phyloP scores from a whole-genome alignment of 345 rosid genomes.

The Gossypium turneri region DNA sequence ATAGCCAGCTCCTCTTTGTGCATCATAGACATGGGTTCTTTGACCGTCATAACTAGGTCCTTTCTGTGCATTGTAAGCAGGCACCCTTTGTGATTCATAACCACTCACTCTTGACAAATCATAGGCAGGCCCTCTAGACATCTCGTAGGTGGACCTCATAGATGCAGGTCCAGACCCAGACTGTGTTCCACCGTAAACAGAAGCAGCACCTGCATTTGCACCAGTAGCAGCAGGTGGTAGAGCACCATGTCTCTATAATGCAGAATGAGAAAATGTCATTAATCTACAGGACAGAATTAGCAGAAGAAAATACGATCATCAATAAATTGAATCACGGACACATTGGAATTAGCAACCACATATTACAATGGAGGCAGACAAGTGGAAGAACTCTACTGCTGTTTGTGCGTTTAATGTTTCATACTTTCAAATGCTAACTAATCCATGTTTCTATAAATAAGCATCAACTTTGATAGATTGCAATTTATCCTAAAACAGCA shows the following conservation, averaged over 20 bases:
- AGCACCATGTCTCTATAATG: conserved; percentile 43
- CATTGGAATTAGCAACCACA: background rate
- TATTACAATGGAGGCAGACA: background rate
- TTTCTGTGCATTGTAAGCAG: conserved; percentile 34
- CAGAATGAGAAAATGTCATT: conserved; percentile 14
- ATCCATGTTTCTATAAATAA: background rate
- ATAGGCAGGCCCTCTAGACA: conserved; percentile 34
- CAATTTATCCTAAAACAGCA: background rate
- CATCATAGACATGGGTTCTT: conserved; percentile 24
- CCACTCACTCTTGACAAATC: conserved; percentile 24
- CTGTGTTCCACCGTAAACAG: conserved; percentile 55
- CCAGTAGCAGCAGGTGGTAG: conserved; percentile 30
- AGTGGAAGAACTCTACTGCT: background rate
- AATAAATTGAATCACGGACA: background rate
- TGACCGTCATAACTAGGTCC: conserved; percentile 39
- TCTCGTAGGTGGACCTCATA: conserved; percentile 39
- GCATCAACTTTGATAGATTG: background rate
- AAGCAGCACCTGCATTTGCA: conserved; percentile 28
- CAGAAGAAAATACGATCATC: background rate
- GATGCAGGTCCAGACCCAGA: conserved; percentile 50
- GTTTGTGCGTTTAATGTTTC: background rate
- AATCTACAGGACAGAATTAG: background rate
- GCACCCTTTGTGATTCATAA: conserved; percentile 34
- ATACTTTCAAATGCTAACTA: background rate
- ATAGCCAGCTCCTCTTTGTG: conserved; percentile 23